A percentile compares a stretch with the other conserved stretches of the same genome.
phyloP scores from a whole-genome alignment of 331 rosid species.

The Erythrophleum ivorense region DNA sequence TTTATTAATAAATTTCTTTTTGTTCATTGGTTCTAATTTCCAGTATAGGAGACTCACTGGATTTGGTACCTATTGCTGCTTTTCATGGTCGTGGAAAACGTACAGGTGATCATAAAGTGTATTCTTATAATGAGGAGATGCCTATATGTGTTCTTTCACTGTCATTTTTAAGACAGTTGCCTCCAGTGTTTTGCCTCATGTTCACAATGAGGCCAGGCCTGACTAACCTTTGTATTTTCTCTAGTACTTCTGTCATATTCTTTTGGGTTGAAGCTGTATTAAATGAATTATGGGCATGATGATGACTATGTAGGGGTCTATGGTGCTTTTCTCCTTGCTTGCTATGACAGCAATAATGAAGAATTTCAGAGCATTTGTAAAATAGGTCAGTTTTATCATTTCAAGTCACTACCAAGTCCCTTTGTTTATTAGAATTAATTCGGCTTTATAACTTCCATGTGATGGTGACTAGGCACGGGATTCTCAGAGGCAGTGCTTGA shows the following conservation, averaged over 20 bases:
- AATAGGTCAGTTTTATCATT: slow-evolving; percentile 65
- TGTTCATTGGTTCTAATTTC: slow-evolving; percentile 40
- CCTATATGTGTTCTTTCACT: background rate
- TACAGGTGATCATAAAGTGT: slow-evolving; percentile 65
- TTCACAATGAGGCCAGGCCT: slow-evolving; percentile 16
- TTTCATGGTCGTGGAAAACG: slow-evolving; percentile 96
- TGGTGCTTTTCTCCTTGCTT: slow-evolving; percentile 93
- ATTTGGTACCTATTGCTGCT: slow-evolving; percentile 96
- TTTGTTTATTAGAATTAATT: slow-evolving; percentile 30
- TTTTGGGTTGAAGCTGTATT: slow-evolving; percentile 30
- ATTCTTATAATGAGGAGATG: slow-evolving; percentile 33
- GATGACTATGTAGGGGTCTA: slow-evolving; percentile 72
- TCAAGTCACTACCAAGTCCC: slow-evolving; percentile 23
- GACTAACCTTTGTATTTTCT: slow-evolving; percentile 12
- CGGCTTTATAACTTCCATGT: slow-evolving; percentile 35
- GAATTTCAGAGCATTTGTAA: slow-evolving; percentile 95
- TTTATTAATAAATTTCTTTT: slow-evolving; percentile 33
- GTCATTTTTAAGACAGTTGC: slow-evolving; percentile 8
- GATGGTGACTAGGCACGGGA: slow-evolving; percentile 71
- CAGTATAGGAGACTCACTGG: slow-evolving; percentile 94
- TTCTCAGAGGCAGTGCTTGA: slow-evolving; percentile 77
- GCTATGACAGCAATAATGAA: slow-evolving; percentile 72
- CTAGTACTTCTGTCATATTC: slow-evolving; percentile 33
- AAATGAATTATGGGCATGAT: slow-evolving; percentile 34
- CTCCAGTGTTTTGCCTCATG: slow-evolving; percentile 2